Evolutionary conservation across 305 asterid genomes (phyloP).

Genomic region (Fraxinus baroniana): DNA sequence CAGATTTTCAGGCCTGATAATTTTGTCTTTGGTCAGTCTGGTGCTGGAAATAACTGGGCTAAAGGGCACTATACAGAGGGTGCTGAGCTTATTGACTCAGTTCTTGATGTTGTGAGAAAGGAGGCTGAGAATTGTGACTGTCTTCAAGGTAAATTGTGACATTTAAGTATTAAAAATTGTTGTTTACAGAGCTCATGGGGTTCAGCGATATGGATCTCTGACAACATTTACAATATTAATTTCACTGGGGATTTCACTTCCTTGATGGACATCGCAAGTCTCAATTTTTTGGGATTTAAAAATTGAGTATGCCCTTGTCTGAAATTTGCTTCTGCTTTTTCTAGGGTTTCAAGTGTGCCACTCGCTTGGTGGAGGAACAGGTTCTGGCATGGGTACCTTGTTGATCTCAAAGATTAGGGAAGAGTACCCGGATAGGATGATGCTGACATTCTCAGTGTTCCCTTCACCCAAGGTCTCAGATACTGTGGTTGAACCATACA

Average conservation of each 20-base stretch:
- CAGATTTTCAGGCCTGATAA: not conserved
- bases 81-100: not conserved
- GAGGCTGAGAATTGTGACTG: not conserved
- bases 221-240: not conserved
- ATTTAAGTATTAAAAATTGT: not conserved
- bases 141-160: not conserved
- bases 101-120: not conserved
- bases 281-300: not conserved
- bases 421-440: not conserved
- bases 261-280: not conserved
- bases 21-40: not conserved
- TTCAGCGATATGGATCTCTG: not conserved
- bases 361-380: not conserved
- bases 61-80: not conserved
- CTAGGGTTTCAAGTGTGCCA: not conserved
- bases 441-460: not conserved
- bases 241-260: not conserved
- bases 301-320: not conserved
- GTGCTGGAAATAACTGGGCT: not conserved
- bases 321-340: not conserved
- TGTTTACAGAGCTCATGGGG: not conserved
- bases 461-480: not conserved
- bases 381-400: not conserved
- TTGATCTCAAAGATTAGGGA: not conserved
- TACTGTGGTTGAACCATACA: not conserved